Percentiles rank a stretch among this genome's conserved stretches.
Conservation (phyloP, 495 filamentous ascomycete genomes). For the Penicillium alfredii region DNA sequence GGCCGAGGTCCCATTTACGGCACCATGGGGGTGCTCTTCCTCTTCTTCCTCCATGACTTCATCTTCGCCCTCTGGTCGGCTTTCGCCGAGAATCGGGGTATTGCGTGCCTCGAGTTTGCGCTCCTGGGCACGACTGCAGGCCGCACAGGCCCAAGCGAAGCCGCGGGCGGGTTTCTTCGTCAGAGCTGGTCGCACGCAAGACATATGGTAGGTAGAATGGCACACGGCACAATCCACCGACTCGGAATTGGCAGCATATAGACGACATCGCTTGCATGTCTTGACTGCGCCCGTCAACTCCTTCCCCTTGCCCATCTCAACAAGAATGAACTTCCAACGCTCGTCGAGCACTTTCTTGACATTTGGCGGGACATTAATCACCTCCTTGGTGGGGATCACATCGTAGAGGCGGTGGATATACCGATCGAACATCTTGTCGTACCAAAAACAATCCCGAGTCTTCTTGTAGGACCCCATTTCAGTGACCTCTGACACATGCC, state of each 20-base stretch:
- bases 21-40: conserved; percentile 48
- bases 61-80: conserved; percentile 62
- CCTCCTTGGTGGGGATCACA: conserved; percentile 82
- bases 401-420: conserved; percentile 98
- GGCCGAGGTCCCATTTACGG: conserved; percentile 45
- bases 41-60: conserved; percentile 74
- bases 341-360: conserved; percentile 95
- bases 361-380: conserved; percentile 91
- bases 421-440: conserved; percentile 93
- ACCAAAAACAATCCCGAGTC: conserved; percentile 84
- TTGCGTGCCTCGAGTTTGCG: conserved; percentile 85
- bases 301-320: conserved; percentile 85
- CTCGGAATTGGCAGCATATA: conserved; percentile 90
- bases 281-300: conserved; percentile 96
- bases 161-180: conserved; percentile 96
- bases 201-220: conserved; percentile 95
- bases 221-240: conserved; percentile 98
- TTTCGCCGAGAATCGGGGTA: conserved; percentile 59
- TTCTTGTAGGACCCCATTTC: conserved; percentile 81
- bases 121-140: conserved; percentile 91
- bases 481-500: conserved; percentile 77
- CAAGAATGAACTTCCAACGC: conserved; percentile 89
- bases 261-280: conserved; percentile 82
- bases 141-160: conserved; percentile 96
- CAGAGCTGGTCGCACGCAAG: conserved; percentile 86